Evolutionary conservation across 1,284 basidiomycete species (phyloP).

Genomic region (Pseudomicrostroma phylloplanum): DNA sequence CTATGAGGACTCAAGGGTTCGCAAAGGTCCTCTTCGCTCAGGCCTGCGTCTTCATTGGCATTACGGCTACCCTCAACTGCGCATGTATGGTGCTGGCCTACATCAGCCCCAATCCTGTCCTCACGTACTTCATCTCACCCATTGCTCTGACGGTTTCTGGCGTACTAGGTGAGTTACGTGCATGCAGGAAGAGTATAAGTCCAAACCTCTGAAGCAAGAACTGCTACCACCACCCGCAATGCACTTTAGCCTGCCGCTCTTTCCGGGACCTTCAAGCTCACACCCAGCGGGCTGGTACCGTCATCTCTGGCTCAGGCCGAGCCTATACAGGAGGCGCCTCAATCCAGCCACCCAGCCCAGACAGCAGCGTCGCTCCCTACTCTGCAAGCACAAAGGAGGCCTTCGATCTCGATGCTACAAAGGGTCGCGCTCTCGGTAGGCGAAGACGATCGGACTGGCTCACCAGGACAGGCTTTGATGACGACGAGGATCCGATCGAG

Average conservation of each 20-base stretch:
- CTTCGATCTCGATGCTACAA: not conserved
- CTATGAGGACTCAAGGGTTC: not conserved
- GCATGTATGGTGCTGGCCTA: not conserved
- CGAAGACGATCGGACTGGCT: not conserved
- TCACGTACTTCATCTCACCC: slow-evolving; percentile 1
- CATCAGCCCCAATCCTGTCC: not conserved
- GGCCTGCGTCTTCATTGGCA: not conserved
- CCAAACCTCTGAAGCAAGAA: not conserved
- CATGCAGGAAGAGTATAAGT: not conserved
- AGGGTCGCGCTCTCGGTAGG: not conserved
- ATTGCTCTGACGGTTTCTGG: slow-evolving; percentile 2
- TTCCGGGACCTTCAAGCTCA: slow-evolving; percentile 1
- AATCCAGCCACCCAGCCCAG: not conserved
- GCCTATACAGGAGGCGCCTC: not conserved
- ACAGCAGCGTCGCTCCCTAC: not conserved
- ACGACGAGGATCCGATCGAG: not conserved
- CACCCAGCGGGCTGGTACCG: not conserved
- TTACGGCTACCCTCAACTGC: not conserved
- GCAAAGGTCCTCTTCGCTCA: slow-evolving; percentile 4
- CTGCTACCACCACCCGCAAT: not conserved
- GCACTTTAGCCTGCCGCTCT: not conserved
- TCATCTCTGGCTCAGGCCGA: not conserved
- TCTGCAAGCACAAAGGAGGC: not conserved
- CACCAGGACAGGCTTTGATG: not conserved
- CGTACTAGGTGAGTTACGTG: not conserved